A percentile compares a stretch with the other conserved stretches of the same genome.
Conservation (phyloP, 1,284 basidiomycete genomes). For the Tylopilus sp. region DNA sequence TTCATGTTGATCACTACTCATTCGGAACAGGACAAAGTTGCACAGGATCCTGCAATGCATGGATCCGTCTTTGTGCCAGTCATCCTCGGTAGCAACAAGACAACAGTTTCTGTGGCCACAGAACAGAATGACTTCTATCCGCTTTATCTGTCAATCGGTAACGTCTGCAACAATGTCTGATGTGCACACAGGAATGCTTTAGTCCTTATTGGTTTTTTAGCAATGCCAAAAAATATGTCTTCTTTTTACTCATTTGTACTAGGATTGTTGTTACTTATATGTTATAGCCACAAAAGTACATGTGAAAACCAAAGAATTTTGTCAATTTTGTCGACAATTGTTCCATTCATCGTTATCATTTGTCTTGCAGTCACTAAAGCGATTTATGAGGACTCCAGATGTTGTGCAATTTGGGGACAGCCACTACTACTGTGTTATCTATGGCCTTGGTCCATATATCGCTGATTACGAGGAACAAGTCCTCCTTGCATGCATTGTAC, state of each 20-base stretch:
- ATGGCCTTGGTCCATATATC: slow-evolving; percentile 9
- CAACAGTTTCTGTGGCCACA: not conserved
- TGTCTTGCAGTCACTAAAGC: not conserved
- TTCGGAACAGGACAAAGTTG: too few species aligned
- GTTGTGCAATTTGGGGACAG: not conserved
- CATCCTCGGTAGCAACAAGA: slow-evolving; percentile 1
- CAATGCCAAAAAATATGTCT: not conserved
- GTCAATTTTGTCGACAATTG: not conserved
- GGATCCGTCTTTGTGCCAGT: not conserved
- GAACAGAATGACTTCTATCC: not conserved
- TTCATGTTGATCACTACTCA: not conserved
- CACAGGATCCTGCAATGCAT: too few species aligned
- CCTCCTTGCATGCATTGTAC: slow-evolving; percentile 6
- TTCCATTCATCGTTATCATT: not conserved
- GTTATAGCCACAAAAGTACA: too few species aligned
- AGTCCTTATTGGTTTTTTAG: not conserved
- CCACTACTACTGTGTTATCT: not conserved
- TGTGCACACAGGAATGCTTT: not conserved
- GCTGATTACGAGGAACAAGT: slow-evolving; percentile 21
- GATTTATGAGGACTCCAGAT: not conserved
- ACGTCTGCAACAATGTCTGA: not conserved
- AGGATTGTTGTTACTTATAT: too few species aligned
- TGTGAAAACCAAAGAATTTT: not conserved
- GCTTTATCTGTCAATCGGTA: not conserved
- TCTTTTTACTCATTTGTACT: too few species aligned